A percentile compares a stretch with the other conserved stretches of the same genome.
Conservation (phyloP, 805 yeast species). For the Zygosaccharomyces bailii region DNA sequence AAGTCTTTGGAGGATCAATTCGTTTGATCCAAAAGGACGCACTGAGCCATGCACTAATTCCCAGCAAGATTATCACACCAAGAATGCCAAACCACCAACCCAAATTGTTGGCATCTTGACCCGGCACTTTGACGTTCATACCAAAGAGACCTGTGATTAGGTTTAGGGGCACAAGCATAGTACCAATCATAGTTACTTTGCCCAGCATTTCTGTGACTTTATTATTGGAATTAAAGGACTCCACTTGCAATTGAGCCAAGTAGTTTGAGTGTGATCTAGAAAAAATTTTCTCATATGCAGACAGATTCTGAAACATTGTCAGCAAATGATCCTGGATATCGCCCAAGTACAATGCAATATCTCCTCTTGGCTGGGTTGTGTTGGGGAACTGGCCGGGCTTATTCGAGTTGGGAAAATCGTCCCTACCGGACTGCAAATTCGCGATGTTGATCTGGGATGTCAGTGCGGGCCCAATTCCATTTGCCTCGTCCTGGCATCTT, state of each 20-base stretch:
- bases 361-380: slow-evolving; percentile 71
- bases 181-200: slow-evolving; percentile 86
- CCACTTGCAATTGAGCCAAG: slow-evolving; percentile 90
- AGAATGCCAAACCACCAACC: slow-evolving; percentile 71
- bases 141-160: slow-evolving; percentile 90
- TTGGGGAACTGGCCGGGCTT: slow-evolving; percentile 17
- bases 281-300: slow-evolving; percentile 89
- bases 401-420: slow-evolving; percentile 8
- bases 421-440: slow-evolving; percentile 28
- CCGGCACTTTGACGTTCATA: slow-evolving; percentile 91
- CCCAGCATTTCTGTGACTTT: slow-evolving; percentile 84
- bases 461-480: slow-evolving; percentile 42
- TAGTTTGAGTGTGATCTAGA: slow-evolving; percentile 89
- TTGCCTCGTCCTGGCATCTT: slow-evolving; percentile 73
- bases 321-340: slow-evolving; percentile 97
- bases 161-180: slow-evolving; percentile 85
- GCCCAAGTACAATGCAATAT: slow-evolving; percentile 86
- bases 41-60: slow-evolving; percentile 38
- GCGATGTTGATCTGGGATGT: slow-evolving; percentile 41
- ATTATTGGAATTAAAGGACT: slow-evolving; percentile 80
- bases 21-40: slow-evolving; percentile 44
- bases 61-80: slow-evolving; percentile 47
- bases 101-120: slow-evolving; percentile 36
- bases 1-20: slow-evolving; percentile 33
- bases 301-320: slow-evolving; percentile 89